phyloP scores from a whole-genome alignment of 305 asterid genomes.

The Fraxinus latifolia region DNA sequence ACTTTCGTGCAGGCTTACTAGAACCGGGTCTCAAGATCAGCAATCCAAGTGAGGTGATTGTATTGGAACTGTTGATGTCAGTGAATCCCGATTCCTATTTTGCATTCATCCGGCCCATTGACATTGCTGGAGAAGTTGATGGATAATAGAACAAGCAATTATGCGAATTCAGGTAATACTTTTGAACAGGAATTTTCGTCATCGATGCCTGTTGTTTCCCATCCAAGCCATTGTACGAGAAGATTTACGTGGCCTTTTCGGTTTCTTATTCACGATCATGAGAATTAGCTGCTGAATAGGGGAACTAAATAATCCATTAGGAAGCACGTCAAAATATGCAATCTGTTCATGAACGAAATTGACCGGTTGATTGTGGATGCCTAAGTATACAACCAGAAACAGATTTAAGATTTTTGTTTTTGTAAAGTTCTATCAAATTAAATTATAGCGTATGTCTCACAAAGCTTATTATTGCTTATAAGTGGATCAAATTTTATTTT shows the following conservation, averaged over 20 bases:
- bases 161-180: background rate
- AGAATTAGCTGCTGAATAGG: background rate
- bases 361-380: background rate
- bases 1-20: constrained; percentile 51
- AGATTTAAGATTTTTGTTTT: background rate
- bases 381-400: background rate
- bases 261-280: background rate
- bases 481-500: background rate
- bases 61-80: constrained; percentile 69
- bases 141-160: constrained; percentile 7
- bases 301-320: background rate
- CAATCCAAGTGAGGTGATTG: constrained; percentile 42
- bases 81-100: constrained; percentile 52
- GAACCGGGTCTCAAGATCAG: constrained; percentile 60
- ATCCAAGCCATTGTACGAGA: background rate
- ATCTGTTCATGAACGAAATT: background rate
- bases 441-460: background rate
- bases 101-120: constrained; percentile 61
- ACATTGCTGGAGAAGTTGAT: constrained; percentile 11
- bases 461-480: background rate
- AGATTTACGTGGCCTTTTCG: background rate
- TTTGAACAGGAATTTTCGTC: background rate
- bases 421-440: background rate
- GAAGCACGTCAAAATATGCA: background rate
- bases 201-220: background rate